These are phyloP conservation scores for Epichloe sp. DNA, from an alignment of 2,329 filamentous ascomycete species.

Conservation along the genomic window DNA sequence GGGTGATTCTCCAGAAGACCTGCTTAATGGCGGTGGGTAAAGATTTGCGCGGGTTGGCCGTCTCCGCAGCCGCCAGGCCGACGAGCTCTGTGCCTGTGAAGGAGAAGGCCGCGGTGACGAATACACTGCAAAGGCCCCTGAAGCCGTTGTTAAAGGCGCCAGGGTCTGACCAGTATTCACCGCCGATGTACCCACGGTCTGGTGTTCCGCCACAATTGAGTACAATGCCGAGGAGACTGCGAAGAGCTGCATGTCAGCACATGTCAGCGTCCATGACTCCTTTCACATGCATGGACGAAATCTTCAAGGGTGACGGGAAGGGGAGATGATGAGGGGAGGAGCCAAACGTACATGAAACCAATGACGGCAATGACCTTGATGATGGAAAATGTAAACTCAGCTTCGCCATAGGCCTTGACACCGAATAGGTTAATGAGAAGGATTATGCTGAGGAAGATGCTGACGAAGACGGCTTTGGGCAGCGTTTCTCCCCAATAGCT, in stretches of 20 bases:
- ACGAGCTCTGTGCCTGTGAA: slow-evolving; percentile 67
- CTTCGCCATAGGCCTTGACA: slow-evolving; percentile 79
- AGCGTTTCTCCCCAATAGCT: slow-evolving; percentile 60
- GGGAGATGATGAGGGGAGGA: background rate
- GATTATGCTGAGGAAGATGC: slow-evolving; percentile 66
- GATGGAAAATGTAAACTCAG: slow-evolving; percentile 76
- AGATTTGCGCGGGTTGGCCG: slow-evolving; percentile 65
- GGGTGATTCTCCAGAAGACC: slow-evolving; percentile 84
- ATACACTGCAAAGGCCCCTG: slow-evolving; percentile 68
- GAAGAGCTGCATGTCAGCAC: too few species aligned
- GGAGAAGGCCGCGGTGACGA: slow-evolving; percentile 64
- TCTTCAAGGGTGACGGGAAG: background rate
- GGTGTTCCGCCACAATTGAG: slow-evolving; percentile 73
- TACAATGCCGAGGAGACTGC: slow-evolving; percentile 69
- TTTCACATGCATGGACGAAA: too few species aligned
- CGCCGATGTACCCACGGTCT: slow-evolving; percentile 65
- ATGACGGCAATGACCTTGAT: slow-evolving; percentile 79
- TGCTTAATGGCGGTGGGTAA: slow-evolving; percentile 82
- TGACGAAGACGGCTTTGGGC: slow-evolving; percentile 63
- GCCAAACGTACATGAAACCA: slow-evolving; percentile 60
- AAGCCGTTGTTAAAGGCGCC: slow-evolving; percentile 79
- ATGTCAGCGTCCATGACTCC: background rate
- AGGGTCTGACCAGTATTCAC: slow-evolving; percentile 60
- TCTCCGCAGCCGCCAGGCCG: slow-evolving; percentile 65
- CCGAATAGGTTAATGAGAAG: slow-evolving; percentile 77